Evolutionary conservation across 257 asterid genomes (phyloP), one percentile per base, ranked within the genome.

Genomic region (Nicotiana paniculata): DNA sequence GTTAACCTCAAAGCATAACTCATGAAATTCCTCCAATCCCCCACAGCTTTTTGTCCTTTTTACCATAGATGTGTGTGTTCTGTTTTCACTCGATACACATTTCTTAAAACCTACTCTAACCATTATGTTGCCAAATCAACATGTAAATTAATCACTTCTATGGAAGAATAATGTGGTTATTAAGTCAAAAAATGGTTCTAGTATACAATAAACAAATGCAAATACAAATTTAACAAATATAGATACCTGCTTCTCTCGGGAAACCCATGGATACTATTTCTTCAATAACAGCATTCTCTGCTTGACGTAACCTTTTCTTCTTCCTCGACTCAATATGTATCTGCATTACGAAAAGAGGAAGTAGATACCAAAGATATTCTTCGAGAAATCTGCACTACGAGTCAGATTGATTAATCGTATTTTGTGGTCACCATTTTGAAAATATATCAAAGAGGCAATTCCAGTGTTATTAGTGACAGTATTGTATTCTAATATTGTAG

Each of bases 191-290:
- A 21, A 17, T 70, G 33, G 13, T 70, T 70, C 11, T 4, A 2
- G 9, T 13, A 18, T 35, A 37, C 43, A 68, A 37, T 65, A 68
- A 37, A 26, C 55, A 77, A 77, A 77, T 32, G 30, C 28, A 53
- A 77, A 68, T 68, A 68, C 33, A 3, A 55, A 21, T 32, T 76
- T 57, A 61, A 32, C 28, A 55, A 58, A 70, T 32, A 82, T 33
- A 54, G 53, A 82, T 86, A 95, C 99, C 98, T 86, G 90, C 84
- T 85, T 89, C 92, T 83, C 86, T 89, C 0, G 90, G 89, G 85
- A 91, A 92, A 81, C 97, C 98, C 95, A 92, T 90, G 80, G 95
- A 77, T 51, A 81, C 83, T 51, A 90, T 93, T 79, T 88, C 87
- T 85, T 90, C 91, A 75, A 69, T 88, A 35, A 95, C 91, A 81